Percentiles rank a stretch among this genome's conserved stretches.
Conservation (phyloP, 306 rosid species). For the Fragaria iinumae region DNA sequence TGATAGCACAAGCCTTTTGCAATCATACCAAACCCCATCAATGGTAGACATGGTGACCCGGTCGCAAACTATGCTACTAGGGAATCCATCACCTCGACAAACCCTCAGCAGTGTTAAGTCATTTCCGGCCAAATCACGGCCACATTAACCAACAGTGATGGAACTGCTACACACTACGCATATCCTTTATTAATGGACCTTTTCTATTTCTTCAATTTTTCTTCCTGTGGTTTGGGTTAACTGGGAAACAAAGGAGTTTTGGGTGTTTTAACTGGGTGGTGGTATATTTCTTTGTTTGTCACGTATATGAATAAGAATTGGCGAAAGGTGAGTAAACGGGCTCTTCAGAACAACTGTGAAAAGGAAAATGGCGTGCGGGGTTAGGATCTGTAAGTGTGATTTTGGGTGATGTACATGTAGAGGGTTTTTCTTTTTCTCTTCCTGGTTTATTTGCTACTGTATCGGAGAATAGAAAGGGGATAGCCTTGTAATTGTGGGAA, state of each 20-base stretch:
- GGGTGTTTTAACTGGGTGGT: conserved; percentile 5
- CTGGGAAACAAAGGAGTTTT: too few relatives aligned
- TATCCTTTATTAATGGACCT: conserved; percentile 24
- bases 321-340: conserved; percentile 30
- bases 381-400: conserved; percentile 18
- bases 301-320: conserved; percentile 51
- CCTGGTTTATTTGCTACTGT: conserved; percentile 21
- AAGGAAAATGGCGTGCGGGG: conserved; percentile 23
- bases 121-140: conserved; percentile 35
- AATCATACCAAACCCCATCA: conserved; percentile 76
- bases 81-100: conserved; percentile 38
- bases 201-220: conserved; percentile 20
- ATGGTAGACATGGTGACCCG: conserved; percentile 85
- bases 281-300: conserved; percentile 49
- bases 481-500: conserved; percentile 48
- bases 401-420: conserved; percentile 41
- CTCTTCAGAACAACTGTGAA: conserved; percentile 35
- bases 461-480: conserved; percentile 38
- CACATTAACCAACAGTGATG: conserved; percentile 21
- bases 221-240: conserved; percentile 26
- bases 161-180: conserved; percentile 29
- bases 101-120: conserved; percentile 43
- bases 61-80: conserved; percentile 64
- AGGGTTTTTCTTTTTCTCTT: conserved; percentile 15
- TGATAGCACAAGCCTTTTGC: conserved; percentile 59